Evolutionary conservation across 2,329 filamentous ascomycete species (phyloP).

Genomic region (Trichoderma lentiforme): DNA sequence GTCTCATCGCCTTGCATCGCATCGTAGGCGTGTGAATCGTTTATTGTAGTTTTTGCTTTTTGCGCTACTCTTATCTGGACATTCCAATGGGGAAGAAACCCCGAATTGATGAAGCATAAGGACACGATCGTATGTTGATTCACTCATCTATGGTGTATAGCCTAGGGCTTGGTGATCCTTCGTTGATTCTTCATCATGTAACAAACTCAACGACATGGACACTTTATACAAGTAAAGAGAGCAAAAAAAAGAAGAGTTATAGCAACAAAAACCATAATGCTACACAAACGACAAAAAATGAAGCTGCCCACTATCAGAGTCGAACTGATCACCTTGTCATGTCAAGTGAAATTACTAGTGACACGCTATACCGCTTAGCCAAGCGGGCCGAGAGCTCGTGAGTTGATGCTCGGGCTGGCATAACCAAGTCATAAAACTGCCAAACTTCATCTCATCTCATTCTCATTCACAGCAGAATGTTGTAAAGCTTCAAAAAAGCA

Average conservation of each 20-base stretch:
- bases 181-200: not conserved
- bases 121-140: not conserved
- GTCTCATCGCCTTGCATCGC: not conserved
- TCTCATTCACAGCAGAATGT: not conserved
- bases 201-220: not conserved
- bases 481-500: not conserved
- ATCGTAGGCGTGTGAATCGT: not conserved
- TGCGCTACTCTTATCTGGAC: not conserved
- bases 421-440: not conserved
- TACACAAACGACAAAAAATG: not conserved
- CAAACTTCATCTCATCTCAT: not conserved
- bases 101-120: not conserved
- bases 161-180: not conserved
- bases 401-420: not conserved
- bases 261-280: not conserved
- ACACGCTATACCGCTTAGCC: constrained; percentile 19
- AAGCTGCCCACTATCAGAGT: constrained; percentile 16
- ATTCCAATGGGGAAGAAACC: not conserved
- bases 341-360: constrained; percentile 13
- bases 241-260: not conserved
- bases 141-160: not conserved
- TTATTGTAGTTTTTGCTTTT: not conserved
- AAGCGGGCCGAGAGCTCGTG: constrained; percentile 6
- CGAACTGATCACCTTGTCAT: constrained; percentile 19
- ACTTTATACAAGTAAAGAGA: not conserved